Evolutionary conservation across 108 stramenopile species (phyloP), one percentile per base, ranked within the genome.

Genomic region (Conticribra weissflogii): DNA sequence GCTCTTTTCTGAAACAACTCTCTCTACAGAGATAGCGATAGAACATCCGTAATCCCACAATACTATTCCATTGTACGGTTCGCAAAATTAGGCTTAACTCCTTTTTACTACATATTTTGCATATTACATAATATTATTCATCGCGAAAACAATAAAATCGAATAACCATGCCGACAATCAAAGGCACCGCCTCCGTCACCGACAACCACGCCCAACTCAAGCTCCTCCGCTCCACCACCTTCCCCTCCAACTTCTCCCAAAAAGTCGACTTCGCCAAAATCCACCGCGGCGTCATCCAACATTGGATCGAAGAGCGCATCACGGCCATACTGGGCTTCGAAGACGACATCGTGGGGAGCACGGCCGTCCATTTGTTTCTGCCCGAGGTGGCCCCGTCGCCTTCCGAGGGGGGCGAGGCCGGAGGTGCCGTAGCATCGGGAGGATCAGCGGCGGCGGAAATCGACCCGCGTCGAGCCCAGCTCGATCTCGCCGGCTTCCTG

Each of bases 321-420:
- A 68, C 71, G 3, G 53, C 65, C 19, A 76, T 95, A 16, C 67
- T 91, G 28, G 94, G 94, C 34, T 95, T 95, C 75, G 94, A 95
- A 21, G 94, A 95, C 74, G 94, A 95, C 53, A 95, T 95, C 74
- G 94, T 95, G 0, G 41, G 75, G 21, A 76, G 74, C 28, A 95
- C 81, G 44, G 91, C 91, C 2, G 82, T 88, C 24, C 89, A 95
- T 76, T 59, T 95, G 24, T 95, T 95, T 74, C 63, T 95, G 31
- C 90, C 90, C 2, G 78, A 82, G 27, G 63, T 67, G n/a, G n/a
- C n/a, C n/a, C n/a, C n/a, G n/a, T n/a, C n/a, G n/a, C n/a, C n/a
- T n/a, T n/a, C n/a, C 12, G 61, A 45, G 29, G 68, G 54, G 34
- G 36, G 16, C 27, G 31, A 53, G 23, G 34, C 59, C 3, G 29